Base-by-base conservation (phyloP, 495 filamentous ascomycete species). In the Alectoria sarmentosa region DNA sequence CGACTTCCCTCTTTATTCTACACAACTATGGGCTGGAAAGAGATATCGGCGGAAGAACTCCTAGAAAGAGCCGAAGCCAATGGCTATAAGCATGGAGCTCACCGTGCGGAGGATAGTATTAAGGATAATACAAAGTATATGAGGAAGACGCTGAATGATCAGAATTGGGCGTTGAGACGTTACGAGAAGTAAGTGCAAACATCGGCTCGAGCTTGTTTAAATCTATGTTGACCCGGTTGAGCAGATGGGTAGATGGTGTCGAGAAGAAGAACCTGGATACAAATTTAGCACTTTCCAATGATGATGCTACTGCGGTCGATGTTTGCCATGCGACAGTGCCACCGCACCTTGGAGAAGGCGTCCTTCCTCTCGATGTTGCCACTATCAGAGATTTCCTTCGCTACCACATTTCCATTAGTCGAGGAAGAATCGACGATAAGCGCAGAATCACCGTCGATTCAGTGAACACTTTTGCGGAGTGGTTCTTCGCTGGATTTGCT, bases 371-470 rank as follows among this genome's bases (percentile, higher is more conserved):
- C 30, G 41, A 65, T 57, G 15, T 65, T 58, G 46, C 38, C 32
- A 69, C 60, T 23, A 66, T 59, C 37, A 66, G 59, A 69, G 64
- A 66, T 41, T 66, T 62, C 38, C 61, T 67, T 37, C n/a, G 36
- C 36, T 37, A 5, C 38, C 14, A 41, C 38, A 15, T 41, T 41
- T 2, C 38, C 14, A 41, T 41, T 14, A 41, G 38, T 14, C 38
- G 13, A 41, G 14, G 14, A 41, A 41, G 56, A 52, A 66, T 66
- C 26, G 55, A 57, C 38, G 54, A 63, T 4, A n/a, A 61, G 21
- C 59, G 34, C n/a, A n/a, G n/a, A n/a, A 52, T 37, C 6, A 69
- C 52, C 0, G 59, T 58, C n/a, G 32, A 69, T 42, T 66, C 58
- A 19, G 13, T 66, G 21, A 69, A 69, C 63, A 62, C 64, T 58